A percentile compares a stretch with the other conserved stretches of the same genome.
Evolutionary conservation across 768 basidiomycete genomes (phyloP).

Genomic region (Rhizopogon sp.): DNA sequence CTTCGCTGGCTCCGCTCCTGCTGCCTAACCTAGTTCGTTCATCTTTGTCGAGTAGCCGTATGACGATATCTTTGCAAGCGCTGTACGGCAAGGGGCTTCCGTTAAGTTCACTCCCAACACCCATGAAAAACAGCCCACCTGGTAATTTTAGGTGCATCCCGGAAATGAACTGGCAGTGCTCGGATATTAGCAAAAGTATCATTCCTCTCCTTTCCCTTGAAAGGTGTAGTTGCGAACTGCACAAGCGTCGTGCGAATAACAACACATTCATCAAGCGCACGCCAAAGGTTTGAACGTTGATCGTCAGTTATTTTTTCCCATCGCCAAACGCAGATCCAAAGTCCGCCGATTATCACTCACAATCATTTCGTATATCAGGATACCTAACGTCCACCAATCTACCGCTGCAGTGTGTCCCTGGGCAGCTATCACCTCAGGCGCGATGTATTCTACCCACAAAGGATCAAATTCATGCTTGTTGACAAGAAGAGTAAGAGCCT

Average conservation of each 20-base stretch:
- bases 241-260: constrained; percentile 6
- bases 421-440: constrained; percentile 96
- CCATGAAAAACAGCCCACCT: constrained; percentile 39
- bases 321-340: constrained; percentile 4
- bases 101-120: constrained; percentile 8
- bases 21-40: constrained; percentile 87
- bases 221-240: constrained; percentile 97
- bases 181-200: constrained; percentile 97
- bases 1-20: constrained; percentile 93
- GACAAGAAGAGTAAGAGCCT: constrained; percentile 17
- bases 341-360: constrained; percentile 46
- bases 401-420: constrained; percentile 97
- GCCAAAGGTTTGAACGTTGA: constrained; percentile 23
- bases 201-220: constrained; percentile 93
- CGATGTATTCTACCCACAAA: constrained; percentile 81
- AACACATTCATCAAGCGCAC: constrained; percentile 4
- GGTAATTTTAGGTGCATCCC: constrained; percentile 76
- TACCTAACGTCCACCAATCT: constrained; percentile 99
- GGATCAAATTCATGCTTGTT: not conserved
- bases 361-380: constrained; percentile 98
- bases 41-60: constrained; percentile 86
- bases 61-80: constrained; percentile 83
- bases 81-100: constrained; percentile 33
- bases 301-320: constrained; percentile 27
- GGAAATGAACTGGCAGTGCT: constrained; percentile 79